Base-by-base conservation (phyloP, 179 eudicot genomes). In the Vitellaria paradoxa region DNA sequence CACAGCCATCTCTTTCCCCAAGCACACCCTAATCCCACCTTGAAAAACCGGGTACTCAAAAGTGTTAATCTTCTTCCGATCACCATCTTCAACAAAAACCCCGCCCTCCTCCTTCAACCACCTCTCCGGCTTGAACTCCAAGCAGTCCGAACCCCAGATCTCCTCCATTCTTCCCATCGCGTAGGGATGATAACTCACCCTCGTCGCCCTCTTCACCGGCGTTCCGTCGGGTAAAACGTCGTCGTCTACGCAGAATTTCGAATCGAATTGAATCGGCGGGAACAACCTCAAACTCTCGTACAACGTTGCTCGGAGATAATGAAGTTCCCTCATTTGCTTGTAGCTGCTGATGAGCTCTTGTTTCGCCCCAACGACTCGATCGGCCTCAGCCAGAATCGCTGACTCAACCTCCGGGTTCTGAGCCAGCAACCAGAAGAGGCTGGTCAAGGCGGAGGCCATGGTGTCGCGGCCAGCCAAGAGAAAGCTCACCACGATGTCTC, bases 1-100 rank as follows among this genome's bases (percentile, higher is more conserved):
- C 0, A 92, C 61, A 9, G 94, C 89, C 91, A 92, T 88, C 76
- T 92, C 97, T 68, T 89, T 90, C 9, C 97, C 97, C 57, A 90
- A 83, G 80, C 97, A 92, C 14, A 84, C 86, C 86, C 97, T 90
- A 13, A 68, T 45, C 1, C 94, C 97, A 6, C 86, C 94, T 78
- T 92, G 92, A 70, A 90, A 92, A 12, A 90, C 89, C 2, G 93
- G 92, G 76, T 87, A 90, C 78, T 88, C 86, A 11, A 72, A 92
- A 6, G 89, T 77, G 73, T 76, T 84, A n/a, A n/a, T 30, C 37
- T 30, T 30, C 37, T 30, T 30, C 37, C 37, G 37, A 0, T 30
- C 37, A 30, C 37, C 37, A 65, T 85, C 85, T 37, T 83, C 85
- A 6, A 68, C 26, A 20, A 90, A 89, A 5, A 83, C 62, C 0